Evolutionary conservation across 768 basidiomycete genomes (phyloP).

Genomic region (Psilocybe azurescens): DNA sequence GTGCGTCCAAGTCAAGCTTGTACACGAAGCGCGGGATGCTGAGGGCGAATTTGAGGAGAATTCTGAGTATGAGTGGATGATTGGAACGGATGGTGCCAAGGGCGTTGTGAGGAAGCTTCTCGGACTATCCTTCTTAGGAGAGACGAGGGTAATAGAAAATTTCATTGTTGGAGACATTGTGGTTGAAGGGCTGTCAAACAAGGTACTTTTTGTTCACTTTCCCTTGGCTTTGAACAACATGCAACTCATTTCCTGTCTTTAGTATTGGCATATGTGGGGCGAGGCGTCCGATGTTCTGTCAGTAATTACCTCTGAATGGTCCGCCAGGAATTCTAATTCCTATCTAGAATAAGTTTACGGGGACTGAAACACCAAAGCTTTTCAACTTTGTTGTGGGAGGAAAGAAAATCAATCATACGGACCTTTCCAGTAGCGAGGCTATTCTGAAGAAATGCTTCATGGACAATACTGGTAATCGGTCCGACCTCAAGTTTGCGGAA

Average conservation of each 20-base stretch:
- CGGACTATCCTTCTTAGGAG: slow-evolving; percentile 45
- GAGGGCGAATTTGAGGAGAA: slow-evolving; percentile 32
- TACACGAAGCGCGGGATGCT: slow-evolving; percentile 25
- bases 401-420: slow-evolving; percentile 23
- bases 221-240: not conserved
- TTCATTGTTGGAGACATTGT: slow-evolving; percentile 48
- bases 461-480: slow-evolving; percentile 29
- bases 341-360: slow-evolving; percentile 32
- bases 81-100: slow-evolving; percentile 51
- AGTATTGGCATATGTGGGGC: slow-evolving; percentile 58
- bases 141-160: slow-evolving; percentile 38
- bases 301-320: slow-evolving; percentile 11
- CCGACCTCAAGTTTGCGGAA: slow-evolving; percentile 30
- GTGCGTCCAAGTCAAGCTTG: slow-evolving; percentile 40
- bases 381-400: slow-evolving; percentile 28
- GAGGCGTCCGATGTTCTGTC: slow-evolving; percentile 39
- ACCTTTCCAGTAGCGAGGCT: slow-evolving; percentile 18
- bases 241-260: not conserved
- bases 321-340: slow-evolving; percentile 48
- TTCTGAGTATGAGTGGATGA: slow-evolving; percentile 38
- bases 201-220: slow-evolving; percentile 30
- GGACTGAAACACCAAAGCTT: slow-evolving; percentile 24
- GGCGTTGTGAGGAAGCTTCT: slow-evolving; percentile 47
- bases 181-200: slow-evolving; percentile 43
- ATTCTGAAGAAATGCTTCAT: slow-evolving; percentile 28